A percentile compares a stretch with the other conserved stretches of the same genome.
Conservation (phyloP, 139 green algal genomes). For the Chlamydomonas eustigma region DNA sequence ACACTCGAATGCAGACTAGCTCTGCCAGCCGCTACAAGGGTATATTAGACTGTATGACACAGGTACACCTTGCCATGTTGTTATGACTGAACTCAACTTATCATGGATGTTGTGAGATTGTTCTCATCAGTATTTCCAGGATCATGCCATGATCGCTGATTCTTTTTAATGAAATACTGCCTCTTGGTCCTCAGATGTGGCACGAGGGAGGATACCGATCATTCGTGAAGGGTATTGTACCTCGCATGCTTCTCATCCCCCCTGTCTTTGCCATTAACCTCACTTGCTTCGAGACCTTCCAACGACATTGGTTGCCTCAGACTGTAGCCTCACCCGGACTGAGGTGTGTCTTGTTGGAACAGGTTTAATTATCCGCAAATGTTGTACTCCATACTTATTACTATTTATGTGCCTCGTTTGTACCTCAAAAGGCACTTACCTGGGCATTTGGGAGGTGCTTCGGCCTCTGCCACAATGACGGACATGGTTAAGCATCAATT, state of each 20-base stretch:
- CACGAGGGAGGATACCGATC: not conserved
- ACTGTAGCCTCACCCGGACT: conserved; percentile 1
- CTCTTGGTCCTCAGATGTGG: conserved; percentile 4
- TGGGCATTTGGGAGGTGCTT: not conserved
- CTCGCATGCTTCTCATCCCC: conserved; percentile 2
- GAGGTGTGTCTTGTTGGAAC: not conserved
- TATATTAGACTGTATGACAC: not conserved
- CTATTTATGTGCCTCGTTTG: not conserved
- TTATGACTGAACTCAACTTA: too few species aligned
- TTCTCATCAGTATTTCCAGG: too few species aligned
- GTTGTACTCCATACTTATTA: not conserved
- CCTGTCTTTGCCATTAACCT: conserved; percentile 9
- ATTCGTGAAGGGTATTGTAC: not conserved
- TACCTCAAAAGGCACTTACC: not conserved
- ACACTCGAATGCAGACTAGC: conserved; percentile 10
- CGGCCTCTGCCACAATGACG: not conserved
- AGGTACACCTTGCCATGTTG: too few species aligned
- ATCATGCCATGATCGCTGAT: too few species aligned
- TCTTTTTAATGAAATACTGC: too few species aligned
- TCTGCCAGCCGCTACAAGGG: conserved; percentile 1
- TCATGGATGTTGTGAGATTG: too few species aligned
- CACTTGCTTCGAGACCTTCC: conserved; percentile 12
- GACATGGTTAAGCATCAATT: not conserved
- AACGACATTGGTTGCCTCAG: conserved; percentile 5
- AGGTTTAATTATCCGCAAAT: not conserved